These are phyloP conservation scores for Diospyros kaki DNA, from an alignment of 148 eudicot species.

Conservation along the genomic window DNA sequence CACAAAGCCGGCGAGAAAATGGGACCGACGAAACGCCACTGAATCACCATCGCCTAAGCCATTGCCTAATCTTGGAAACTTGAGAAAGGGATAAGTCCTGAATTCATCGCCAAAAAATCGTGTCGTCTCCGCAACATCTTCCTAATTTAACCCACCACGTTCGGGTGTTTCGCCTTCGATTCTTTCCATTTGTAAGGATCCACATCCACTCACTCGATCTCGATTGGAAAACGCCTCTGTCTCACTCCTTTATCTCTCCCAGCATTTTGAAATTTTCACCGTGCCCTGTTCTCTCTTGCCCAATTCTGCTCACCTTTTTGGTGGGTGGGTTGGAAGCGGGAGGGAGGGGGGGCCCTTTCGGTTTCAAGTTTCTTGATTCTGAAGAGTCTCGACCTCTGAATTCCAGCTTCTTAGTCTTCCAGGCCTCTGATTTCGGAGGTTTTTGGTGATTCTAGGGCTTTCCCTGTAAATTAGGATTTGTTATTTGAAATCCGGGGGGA, in stretches of 20 bases:
- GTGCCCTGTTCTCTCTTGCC: conserved; percentile 13
- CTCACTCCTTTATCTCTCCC: not conserved
- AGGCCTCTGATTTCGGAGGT: not conserved
- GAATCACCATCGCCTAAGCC: not conserved
- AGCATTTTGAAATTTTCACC: not conserved
- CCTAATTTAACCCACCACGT: conserved; percentile 34
- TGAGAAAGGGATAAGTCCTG: conserved; percentile 1
- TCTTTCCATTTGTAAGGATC: conserved; percentile 70
- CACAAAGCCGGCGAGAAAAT: conserved; percentile 23
- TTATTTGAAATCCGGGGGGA: conserved; percentile 5
- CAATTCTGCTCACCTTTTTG: conserved; percentile 4
- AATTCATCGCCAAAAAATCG: conserved; percentile 17
- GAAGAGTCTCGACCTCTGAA: not conserved
- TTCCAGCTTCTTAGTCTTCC: conserved; percentile 5
- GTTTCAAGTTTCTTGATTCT: conserved; percentile 4
- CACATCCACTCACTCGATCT: conserved; percentile 33
- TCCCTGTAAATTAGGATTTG: conserved; percentile 8
- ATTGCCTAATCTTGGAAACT: conserved; percentile 25
- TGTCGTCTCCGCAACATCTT: conserved; percentile 22
- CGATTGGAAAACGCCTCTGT: not conserved
- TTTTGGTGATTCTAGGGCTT: conserved; percentile 6
- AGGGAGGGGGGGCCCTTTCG: conserved; percentile 3
- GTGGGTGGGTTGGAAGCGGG: conserved; percentile 15
- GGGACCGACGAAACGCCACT: conserved; percentile 11
- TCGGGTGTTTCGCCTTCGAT: conserved; percentile 38